Conservation (phyloP, 2,329 filamentous ascomycete genomes). For the Alternaria hordeiaustralica region DNA sequence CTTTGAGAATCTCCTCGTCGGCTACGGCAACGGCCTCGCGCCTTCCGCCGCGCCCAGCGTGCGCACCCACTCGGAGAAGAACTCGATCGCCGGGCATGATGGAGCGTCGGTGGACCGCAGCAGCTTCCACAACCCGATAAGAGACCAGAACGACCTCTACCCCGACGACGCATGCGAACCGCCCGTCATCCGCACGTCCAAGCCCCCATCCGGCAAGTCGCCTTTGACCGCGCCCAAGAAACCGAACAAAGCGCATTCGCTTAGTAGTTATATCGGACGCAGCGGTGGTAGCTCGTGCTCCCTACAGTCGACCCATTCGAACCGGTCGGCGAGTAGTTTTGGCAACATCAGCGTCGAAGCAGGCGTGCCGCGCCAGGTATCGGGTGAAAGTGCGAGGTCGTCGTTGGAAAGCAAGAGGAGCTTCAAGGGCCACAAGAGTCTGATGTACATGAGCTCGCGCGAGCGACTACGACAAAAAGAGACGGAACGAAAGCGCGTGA, state of each 20-base stretch:
- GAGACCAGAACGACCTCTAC: conserved; percentile 57
- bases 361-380: conserved; percentile 32
- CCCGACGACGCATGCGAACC: conserved; percentile 66
- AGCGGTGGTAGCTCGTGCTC: conserved; percentile 44
- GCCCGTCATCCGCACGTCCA: conserved; percentile 81
- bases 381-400: conserved; percentile 39
- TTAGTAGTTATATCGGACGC: conserved; percentile 66
- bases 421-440: conserved; percentile 56
- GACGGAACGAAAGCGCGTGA: conserved; percentile 65
- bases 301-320: conserved; percentile 44
- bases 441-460: conserved; percentile 77
- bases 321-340: conserved; percentile 45
- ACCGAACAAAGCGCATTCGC: conserved; percentile 51
- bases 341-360: conserved; percentile 52
- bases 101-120: conserved; percentile 77
- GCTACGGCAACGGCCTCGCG: conserved; percentile 43
- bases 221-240: conserved; percentile 67
- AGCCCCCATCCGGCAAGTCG: conserved; percentile 78
- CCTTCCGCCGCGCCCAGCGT: conserved; percentile 25
- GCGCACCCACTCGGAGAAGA: conserved; percentile 32
- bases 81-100: conserved; percentile 29
- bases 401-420: conserved; percentile 47
- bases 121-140: conserved; percentile 62
- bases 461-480: conserved; percentile 70
- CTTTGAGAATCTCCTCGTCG: conserved; percentile 63